Evolutionary conservation across 164 flowering plant genomes (phyloP), one percentile per base, ranked within the genome.

Genomic region (Platanus orientalis): DNA sequence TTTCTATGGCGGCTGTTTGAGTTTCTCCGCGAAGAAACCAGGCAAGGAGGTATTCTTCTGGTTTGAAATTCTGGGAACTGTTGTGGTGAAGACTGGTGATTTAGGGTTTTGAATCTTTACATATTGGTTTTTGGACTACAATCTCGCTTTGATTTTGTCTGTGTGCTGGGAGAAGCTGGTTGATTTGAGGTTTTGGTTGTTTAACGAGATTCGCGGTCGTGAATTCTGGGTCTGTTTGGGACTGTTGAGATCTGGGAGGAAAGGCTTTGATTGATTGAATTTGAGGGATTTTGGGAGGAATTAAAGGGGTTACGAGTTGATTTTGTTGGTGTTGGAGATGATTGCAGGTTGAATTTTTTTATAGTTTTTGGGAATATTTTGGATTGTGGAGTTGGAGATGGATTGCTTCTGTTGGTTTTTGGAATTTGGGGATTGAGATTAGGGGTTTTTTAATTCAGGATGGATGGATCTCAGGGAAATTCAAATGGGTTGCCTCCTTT

Each of bases 401-500:
- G 20, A 7, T 49, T 49, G n/a, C 6, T n/a, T 49, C 6, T n/a
- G 52, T 49, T 0, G 52, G 52, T 20, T 49, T n/a, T 49, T 49
- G 52, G 25, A 49, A 0, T 49, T 49, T 49, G 52, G 25, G 20
- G 52, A 24, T 49, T 49, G 24, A 17, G 42, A 20, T 17, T 45
- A 14, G 20, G n/a, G 49, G 49, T 17, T 45, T 45, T 45, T 4
- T n/a, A 7, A n/a, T 49, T n/a, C 20, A 49, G 3, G 25, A 49
- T 49, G 52, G 52, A 49, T 49, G 52, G 52, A 49, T 49, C 52
- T 49, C 52, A 49, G 52, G 25, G 52, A 2, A 21, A 24, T 49
- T 49, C 53, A 27, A 36, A 48, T 40, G 54, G 47, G 21, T 62
- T 62, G 23, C 68, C 68, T 34, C 68, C 68, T 0, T 65, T 65